Evolutionary conservation across 768 basidiomycete species (phyloP).

Genomic region (Roridomyces roridus): DNA sequence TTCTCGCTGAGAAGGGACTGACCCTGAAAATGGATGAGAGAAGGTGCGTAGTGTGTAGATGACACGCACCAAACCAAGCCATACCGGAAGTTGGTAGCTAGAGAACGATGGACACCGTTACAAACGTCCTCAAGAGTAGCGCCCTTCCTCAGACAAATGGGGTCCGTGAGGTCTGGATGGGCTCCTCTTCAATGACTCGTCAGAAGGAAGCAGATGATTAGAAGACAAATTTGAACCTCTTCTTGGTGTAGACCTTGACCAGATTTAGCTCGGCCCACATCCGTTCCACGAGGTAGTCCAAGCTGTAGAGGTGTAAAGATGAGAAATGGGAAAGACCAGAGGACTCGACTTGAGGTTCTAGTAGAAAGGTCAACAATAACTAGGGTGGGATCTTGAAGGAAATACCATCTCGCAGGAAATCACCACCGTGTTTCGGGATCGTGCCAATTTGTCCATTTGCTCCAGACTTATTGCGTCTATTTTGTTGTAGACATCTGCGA

Average conservation of each 20-base stretch:
- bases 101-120: slow-evolving; percentile 88
- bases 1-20: slow-evolving; percentile 4
- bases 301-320: slow-evolving; percentile 41
- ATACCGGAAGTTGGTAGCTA: slow-evolving; percentile 92
- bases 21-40: slow-evolving; percentile 10
- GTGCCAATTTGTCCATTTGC: slow-evolving; percentile 82
- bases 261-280: slow-evolving; percentile 83
- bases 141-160: slow-evolving; percentile 88
- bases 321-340: background rate
- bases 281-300: slow-evolving; percentile 75
- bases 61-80: slow-evolving; percentile 85
- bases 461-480: slow-evolving; percentile 88
- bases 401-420: slow-evolving; percentile 90
- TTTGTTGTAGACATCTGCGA: slow-evolving; percentile 93
- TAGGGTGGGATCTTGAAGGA: background rate
- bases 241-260: slow-evolving; percentile 96
- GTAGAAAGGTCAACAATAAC: background rate
- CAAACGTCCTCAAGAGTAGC: slow-evolving; percentile 96
- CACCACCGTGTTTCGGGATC: slow-evolving; percentile 85
- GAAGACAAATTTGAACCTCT: slow-evolving; percentile 49
- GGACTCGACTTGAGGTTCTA: slow-evolving; percentile 73
- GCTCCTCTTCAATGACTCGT: slow-evolving; percentile 53
- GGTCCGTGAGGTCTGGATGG: slow-evolving; percentile 90
- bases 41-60: background rate
- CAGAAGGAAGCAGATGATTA: background rate